Conservation (phyloP, 306 rosid species). For the Phaseolus lunatus region DNA sequence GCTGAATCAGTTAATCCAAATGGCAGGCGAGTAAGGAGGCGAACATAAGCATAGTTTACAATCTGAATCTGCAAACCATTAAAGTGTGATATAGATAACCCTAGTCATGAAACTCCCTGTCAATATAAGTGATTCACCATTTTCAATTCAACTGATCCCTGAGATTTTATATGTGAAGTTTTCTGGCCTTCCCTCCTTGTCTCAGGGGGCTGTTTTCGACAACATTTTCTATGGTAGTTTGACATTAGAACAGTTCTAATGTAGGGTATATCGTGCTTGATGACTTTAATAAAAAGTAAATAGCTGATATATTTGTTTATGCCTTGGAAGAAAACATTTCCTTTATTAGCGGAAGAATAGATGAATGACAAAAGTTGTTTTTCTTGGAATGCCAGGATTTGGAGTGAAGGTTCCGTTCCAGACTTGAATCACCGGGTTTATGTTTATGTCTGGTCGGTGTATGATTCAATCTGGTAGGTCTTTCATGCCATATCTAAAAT, state of each 20-base stretch:
- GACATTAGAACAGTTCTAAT: constrained; percentile 51
- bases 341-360: constrained; percentile 1
- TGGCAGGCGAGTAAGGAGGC: constrained; percentile 75
- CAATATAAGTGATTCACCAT: constrained; percentile 33
- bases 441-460: not conserved
- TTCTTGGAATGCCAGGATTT: constrained; percentile 10
- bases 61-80: constrained; percentile 33
- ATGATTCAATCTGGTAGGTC: constrained; percentile 9
- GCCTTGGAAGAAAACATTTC: constrained; percentile 24
- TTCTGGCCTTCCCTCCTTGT: constrained; percentile 43
- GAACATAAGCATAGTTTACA: constrained; percentile 48
- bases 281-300: constrained; percentile 45
- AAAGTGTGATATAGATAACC: constrained; percentile 46
- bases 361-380: constrained; percentile 26
- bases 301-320: constrained; percentile 48
- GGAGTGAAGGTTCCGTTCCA: constrained; percentile 1
- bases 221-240: constrained; percentile 45
- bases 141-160: constrained; percentile 31
- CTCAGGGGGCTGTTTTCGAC: constrained; percentile 39
- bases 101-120: constrained; percentile 44
- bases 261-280: constrained; percentile 50
- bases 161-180: constrained; percentile 38
- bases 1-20: constrained; percentile 71
- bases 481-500: not conserved
- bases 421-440: constrained; percentile 19